Base-by-base conservation (phyloP, 495 filamentous ascomycete species). In the Daldinia bambusicola region DNA sequence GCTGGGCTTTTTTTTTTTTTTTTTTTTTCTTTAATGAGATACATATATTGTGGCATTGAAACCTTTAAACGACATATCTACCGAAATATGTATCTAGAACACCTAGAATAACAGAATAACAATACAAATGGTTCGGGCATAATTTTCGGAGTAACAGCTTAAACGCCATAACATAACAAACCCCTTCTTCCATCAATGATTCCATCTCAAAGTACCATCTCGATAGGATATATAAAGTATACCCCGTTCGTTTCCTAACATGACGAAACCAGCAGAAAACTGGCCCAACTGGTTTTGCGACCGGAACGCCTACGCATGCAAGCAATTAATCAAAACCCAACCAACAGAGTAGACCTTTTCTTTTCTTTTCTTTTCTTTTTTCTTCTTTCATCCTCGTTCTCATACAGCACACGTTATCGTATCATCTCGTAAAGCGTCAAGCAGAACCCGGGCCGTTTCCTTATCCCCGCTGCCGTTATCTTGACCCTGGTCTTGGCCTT, bases 391-490 rank as follows among this genome's bases (percentile, higher is more conserved):
- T 26, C 3, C 26, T 26, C 26, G 26, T 26, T 3, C 31, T 70
- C 61, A 67, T 58, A 63, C 71, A 32, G 57, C 37, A 40, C 69
- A 75, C 26, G 61, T 69, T 13, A 71, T 61, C 6, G 32, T 10
- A 38, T 69, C 64, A 9, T 78, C 72, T 10, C 65, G 63, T 40
- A 78, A 22, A 0, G 74, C 76, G 30, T 77, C 68, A 0, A 78
- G 70, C 32, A 78, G 62, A 6, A 63, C 74, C 26, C 65, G 48
- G 9, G 74, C 75, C 6, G 76, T 72, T 45, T 78, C 76, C 31
- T 55, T 73, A 36, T 78, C 76, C 18, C 55, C 59, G 0, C 52
- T 65, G 18, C 30, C 41, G 10, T 32, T 18, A 32, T 60, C 30
- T 5, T 63, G 55, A 1, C 43, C 55, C 5, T 69, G 67, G 18